Evolutionary conservation across 2,329 filamentous ascomycete species (phyloP).

Genomic region (Zasmidium cellare): DNA sequence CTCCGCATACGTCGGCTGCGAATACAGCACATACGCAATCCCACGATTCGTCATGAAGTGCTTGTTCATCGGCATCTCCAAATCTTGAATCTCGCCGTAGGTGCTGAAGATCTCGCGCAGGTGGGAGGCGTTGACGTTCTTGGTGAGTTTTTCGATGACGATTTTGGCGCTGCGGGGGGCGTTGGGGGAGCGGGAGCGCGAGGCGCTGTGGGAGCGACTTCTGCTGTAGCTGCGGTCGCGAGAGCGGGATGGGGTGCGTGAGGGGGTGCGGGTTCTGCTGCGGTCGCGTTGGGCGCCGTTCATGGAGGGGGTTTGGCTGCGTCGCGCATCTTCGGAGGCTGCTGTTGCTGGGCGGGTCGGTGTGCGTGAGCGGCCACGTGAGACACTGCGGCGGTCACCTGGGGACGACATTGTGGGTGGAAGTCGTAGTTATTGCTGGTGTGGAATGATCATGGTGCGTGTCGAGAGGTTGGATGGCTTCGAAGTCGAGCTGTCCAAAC

Average conservation of each 20-base stretch:
- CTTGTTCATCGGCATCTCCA: constrained; percentile 88
- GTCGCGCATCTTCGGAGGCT: constrained; percentile 27
- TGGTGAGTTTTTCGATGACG: constrained; percentile 92
- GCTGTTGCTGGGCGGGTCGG: constrained; percentile 19
- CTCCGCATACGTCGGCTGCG: constrained; percentile 75
- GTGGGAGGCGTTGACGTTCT: constrained; percentile 88
- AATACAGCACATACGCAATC: constrained; percentile 88
- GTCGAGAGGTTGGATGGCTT: background rate
- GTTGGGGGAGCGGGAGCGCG: constrained; percentile 19
- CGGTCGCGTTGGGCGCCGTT: constrained; percentile 35
- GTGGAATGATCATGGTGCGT: background rate
- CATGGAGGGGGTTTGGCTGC: constrained; percentile 35
- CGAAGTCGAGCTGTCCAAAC: background rate
- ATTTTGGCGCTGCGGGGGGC: constrained; percentile 59
- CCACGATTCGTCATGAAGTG: constrained; percentile 86
- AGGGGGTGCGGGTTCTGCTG: constrained; percentile 25
- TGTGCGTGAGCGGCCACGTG: constrained; percentile 42
- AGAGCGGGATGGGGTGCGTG: constrained; percentile 13
- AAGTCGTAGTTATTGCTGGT: background rate
- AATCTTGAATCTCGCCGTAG: constrained; percentile 81
- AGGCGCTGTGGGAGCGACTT: constrained; percentile 16
- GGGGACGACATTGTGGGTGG: constrained; percentile 1
- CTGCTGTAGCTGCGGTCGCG: constrained; percentile 15
- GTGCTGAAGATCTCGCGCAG: constrained; percentile 87
- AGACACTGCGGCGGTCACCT: constrained; percentile 35